Evolutionary conservation across 805 yeast genomes (phyloP), one percentile per base, ranked within the genome.

Genomic region (Metschnikowia continentalis): DNA sequence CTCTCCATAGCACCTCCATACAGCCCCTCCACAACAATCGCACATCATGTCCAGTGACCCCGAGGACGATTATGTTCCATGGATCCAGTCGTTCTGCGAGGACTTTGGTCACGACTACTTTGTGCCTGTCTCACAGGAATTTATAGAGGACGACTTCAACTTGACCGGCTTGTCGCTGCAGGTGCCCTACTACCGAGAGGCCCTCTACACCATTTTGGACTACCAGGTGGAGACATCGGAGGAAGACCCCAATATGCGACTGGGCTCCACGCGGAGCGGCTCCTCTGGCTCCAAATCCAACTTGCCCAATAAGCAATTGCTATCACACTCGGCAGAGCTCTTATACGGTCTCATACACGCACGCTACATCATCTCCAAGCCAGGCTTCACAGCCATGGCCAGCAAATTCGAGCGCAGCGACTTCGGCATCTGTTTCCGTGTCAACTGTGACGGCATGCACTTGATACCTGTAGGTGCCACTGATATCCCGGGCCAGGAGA

Each of bases 121-220:
- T 67, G 96, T 91, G 41, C 95, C 91, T 59, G 96, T 94, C 5
- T 79, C 90, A 1, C 90, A 88, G 44, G 97, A 90, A 46, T 94
- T 90, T 68, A 89, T 94, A 54, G 97, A 91, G 61, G 99, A 94
- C 68, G 98, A 94, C 59, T 94, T 94, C 77, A 94, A 94, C 65
- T 77, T 94, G 61, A 91, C 98, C 1, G 97, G 98, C 1, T 76
- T 94, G 47, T 78, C 86, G 32, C 79, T 84, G 57, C 82, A 88
- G 52, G 96, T 94, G 8, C 96, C 97, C 3, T 88, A 84, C 65
- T 94, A 91, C 68, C 75, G 92, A 62, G 96, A 90, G 63, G 96
- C 98, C 1, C 72, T 92, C 54, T 97, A 92, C 69, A 79, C 92
- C 59, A 89, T 94, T 53, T 74, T 92, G 55, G 99, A 92, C 68